Conservation (phyloP, 345 rosid species). For the Rhizophora apiculata region DNA sequence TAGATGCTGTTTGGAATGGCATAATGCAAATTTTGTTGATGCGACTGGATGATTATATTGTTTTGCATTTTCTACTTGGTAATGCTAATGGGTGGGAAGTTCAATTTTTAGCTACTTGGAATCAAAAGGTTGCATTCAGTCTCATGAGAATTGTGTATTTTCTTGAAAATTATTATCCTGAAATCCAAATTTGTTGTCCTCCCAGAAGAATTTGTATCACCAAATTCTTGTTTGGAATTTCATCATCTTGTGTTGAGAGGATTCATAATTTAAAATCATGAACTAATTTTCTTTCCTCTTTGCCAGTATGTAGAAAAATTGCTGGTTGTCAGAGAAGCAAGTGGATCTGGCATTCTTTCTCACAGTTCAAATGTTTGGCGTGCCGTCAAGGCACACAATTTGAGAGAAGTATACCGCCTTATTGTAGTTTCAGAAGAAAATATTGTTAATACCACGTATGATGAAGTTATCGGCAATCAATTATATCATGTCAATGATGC, state of each 20-base stretch:
- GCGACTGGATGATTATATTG: too few relatives aligned
- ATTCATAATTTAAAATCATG: conserved; percentile 3
- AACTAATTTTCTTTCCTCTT: conserved; percentile 15
- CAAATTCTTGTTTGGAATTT: background rate
- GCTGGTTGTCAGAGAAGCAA: conserved; percentile 43
- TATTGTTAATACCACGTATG: conserved; percentile 54
- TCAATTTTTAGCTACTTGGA: too few relatives aligned
- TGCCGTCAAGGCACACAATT: conserved; percentile 60
- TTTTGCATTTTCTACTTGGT: too few relatives aligned
- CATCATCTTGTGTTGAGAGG: background rate
- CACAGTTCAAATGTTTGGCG: conserved; percentile 50
- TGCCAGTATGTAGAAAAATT: conserved; percentile 68
- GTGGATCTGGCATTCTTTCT: conserved; percentile 22
- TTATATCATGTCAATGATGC: conserved; percentile 25
- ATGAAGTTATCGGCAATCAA: conserved; percentile 40
- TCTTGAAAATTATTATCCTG: too few relatives aligned
- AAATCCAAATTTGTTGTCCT: too few relatives aligned
- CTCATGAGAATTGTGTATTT: too few relatives aligned
- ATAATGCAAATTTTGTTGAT: too few relatives aligned
- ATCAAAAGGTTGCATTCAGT: too few relatives aligned
- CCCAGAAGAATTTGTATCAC: background rate
- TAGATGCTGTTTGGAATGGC: too few relatives aligned
- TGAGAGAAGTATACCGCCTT: conserved; percentile 64
- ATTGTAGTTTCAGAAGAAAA: conserved; percentile 48
- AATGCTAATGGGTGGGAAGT: too few relatives aligned